Conservation (phyloP, 2,329 filamentous ascomycete species). For the Cyphellophora attinorum region DNA sequence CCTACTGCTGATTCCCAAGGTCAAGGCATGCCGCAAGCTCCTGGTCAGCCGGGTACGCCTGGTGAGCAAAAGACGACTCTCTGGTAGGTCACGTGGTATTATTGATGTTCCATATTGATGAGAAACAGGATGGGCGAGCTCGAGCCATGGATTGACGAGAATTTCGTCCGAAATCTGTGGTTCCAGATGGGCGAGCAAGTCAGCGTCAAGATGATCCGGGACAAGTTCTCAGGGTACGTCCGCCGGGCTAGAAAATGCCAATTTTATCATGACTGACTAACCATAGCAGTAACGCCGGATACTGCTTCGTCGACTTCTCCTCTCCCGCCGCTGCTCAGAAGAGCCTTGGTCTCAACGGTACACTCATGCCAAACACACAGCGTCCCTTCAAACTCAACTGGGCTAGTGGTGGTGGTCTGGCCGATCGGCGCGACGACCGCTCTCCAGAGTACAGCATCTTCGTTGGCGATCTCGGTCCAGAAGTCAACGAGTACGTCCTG, state of each 20-base stretch:
- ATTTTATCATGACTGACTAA: constrained; percentile 15
- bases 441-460: constrained; percentile 96
- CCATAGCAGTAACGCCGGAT: constrained; percentile 76
- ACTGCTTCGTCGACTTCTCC: constrained; percentile 94
- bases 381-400: constrained; percentile 98
- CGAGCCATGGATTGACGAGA: constrained; percentile 98
- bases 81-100: constrained; percentile 33
- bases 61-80: constrained; percentile 48
- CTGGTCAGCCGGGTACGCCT: constrained; percentile 34
- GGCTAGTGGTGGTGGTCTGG: constrained; percentile 91
- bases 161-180: constrained; percentile 93
- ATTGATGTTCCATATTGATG: constrained; percentile 6
- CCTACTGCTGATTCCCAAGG: constrained; percentile 40
- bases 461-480: constrained; percentile 91
- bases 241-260: not conserved
- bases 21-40: constrained; percentile 30
- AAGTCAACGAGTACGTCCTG: constrained; percentile 97
- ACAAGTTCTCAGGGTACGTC: constrained; percentile 91
- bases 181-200: constrained; percentile 88
- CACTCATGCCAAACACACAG: constrained; percentile 81
- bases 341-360: constrained; percentile 82
- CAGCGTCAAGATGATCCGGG: constrained; percentile 98
- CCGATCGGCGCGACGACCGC: constrained; percentile 91
- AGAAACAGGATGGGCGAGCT: constrained; percentile 97
- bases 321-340: constrained; percentile 78